Conservation (phyloP, 2,329 filamentous ascomycete species). For the Diaporthe sp. region DNA sequence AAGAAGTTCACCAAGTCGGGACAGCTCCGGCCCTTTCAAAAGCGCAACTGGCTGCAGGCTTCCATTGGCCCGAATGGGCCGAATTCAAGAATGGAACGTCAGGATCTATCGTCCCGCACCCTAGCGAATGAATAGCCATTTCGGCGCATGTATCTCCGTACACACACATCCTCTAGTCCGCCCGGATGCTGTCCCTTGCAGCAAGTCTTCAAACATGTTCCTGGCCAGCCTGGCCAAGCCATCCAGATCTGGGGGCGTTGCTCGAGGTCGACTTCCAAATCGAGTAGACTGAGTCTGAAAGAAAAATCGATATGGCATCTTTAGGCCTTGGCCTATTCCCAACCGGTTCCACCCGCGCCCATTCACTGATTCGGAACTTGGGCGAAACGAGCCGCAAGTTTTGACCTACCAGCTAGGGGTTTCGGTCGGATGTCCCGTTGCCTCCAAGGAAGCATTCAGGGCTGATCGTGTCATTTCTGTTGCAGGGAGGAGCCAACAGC, state of each 20-base stretch:
- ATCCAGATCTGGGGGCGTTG: slow-evolving; percentile 33
- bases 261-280: slow-evolving; percentile 37
- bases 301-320: slow-evolving; percentile 11
- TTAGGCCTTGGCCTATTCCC: slow-evolving; percentile 7
- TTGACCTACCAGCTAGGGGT: slow-evolving; percentile 33
- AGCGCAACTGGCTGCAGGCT: slow-evolving; percentile 11
- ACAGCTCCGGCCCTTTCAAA: slow-evolving; percentile 25
- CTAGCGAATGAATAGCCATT: slow-evolving; percentile 23
- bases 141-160: slow-evolving; percentile 31
- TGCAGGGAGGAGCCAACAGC: slow-evolving; percentile 19
- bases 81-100: slow-evolving; percentile 18
- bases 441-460: neutral
- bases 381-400: slow-evolving; percentile 40
- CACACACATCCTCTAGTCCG: slow-evolving; percentile 8
- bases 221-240: slow-evolving; percentile 17
- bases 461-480: slow-evolving; percentile 14
- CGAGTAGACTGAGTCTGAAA: slow-evolving; percentile 15
- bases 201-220: slow-evolving; percentile 20
- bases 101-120: slow-evolving; percentile 3
- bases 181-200: slow-evolving; percentile 36
- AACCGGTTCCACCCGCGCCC: slow-evolving; percentile 31
- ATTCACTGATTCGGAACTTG: slow-evolving; percentile 40
- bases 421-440: slow-evolving; percentile 32
- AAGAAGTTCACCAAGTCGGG: slow-evolving; percentile 16
- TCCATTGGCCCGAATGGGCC: slow-evolving; percentile 35